phyloP scores from a whole-genome alignment of 176 grass and related monocot species.

The Zizania latifolia region DNA sequence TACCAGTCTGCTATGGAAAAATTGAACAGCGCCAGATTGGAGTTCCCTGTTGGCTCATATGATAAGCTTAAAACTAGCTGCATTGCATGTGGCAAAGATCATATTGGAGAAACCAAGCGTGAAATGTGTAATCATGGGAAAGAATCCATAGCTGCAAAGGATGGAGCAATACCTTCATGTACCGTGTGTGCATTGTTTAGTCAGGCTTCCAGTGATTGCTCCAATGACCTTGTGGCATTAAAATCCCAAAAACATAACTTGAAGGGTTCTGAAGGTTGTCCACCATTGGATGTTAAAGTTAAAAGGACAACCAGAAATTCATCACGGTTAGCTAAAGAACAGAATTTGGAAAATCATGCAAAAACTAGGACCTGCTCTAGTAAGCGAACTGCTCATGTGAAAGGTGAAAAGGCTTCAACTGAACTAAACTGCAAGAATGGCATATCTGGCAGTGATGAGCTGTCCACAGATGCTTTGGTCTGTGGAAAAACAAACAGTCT shows the following conservation, averaged over 20 bases:
- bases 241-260: conserved; percentile 1
- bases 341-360: conserved; percentile 10
- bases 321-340: conserved; percentile 28
- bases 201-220: not conserved
- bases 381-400: conserved; percentile 4
- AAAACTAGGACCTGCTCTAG: conserved; percentile 37
- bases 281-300: conserved; percentile 24
- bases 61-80: conserved; percentile 12
- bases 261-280: conserved; percentile 23
- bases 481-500: conserved; percentile 1
- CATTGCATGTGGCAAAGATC: not conserved
- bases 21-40: conserved; percentile 32
- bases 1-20: conserved; percentile 64
- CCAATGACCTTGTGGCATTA: not conserved
- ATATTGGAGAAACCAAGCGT: conserved; percentile 7
- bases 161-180: conserved; percentile 32
- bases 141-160: conserved; percentile 9
- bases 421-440: conserved; percentile 17
- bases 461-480: conserved; percentile 8
- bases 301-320: conserved; percentile 35
- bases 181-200: conserved; percentile 30
- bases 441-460: not conserved
- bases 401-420: conserved; percentile 23
- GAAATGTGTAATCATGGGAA: not conserved
- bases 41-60: conserved; percentile 13